Percentiles rank a stretch among this genome's conserved stretches.
Evolutionary conservation across 176 grass and related monocot species (phyloP).

Genomic region (Musa acuminata): DNA sequence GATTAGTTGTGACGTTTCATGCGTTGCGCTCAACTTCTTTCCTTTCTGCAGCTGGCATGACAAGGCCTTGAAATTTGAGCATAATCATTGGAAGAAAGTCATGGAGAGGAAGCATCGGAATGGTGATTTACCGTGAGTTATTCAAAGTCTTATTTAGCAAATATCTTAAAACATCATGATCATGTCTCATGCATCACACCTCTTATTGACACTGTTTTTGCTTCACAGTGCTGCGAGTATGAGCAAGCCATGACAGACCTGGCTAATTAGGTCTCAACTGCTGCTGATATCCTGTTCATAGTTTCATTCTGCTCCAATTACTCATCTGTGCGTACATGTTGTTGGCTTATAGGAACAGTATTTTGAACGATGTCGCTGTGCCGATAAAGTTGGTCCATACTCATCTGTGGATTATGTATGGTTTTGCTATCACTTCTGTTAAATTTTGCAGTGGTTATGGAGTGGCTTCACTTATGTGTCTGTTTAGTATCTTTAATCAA

Average conservation of each 20-base stretch:
- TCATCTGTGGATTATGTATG: neutral
- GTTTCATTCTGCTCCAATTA: neutral
- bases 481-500: neutral
- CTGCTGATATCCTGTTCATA: too few relatives aligned
- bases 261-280: too few relatives aligned
- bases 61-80: slow-evolving; percentile 18
- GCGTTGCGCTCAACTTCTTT: neutral
- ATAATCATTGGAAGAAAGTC: slow-evolving; percentile 19
- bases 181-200: neutral
- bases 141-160: neutral
- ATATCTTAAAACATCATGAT: neutral
- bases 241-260: too few relatives aligned
- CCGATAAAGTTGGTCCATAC: neutral
- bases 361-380: neutral
- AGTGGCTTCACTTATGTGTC: neutral
- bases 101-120: slow-evolving; percentile 14
- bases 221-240: too few relatives aligned
- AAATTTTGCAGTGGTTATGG: neutral
- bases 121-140: neutral
- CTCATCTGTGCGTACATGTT: neutral
- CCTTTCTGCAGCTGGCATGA: slow-evolving; percentile 14
- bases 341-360: neutral
- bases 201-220: neutral
- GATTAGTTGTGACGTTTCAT: neutral
- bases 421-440: neutral